phyloP scores from a whole-genome alignment of 192 early-diverging fungal genomes.

The Endogone sp. region DNA sequence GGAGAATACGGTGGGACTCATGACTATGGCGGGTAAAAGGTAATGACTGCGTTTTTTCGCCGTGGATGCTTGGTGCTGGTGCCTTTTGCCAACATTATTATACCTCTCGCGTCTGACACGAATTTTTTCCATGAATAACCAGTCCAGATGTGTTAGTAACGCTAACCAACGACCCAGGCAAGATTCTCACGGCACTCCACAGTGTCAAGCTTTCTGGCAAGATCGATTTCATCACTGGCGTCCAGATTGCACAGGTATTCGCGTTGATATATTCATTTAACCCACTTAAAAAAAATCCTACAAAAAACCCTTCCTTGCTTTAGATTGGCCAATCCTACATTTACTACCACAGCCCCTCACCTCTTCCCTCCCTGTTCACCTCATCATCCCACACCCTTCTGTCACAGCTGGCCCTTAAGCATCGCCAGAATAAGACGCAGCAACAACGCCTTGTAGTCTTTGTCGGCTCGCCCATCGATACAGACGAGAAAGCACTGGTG shows the following conservation, averaged over 20 bases:
- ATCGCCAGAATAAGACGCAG: constrained; percentile 96
- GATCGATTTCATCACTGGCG: constrained; percentile 73
- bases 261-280: constrained; percentile 4
- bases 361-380: not conserved
- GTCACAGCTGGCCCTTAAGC: constrained; percentile 82
- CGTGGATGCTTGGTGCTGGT: not conserved
- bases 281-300: not conserved
- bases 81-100: too few relatives aligned
- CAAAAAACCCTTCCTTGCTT: not conserved
- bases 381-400: not conserved
- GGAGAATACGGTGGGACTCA: constrained; percentile 93
- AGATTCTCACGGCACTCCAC: constrained; percentile 85
- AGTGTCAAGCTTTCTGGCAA: constrained; percentile 69
- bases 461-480: constrained; percentile 81
- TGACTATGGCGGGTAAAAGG: constrained; percentile 94
- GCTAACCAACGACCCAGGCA: constrained; percentile 84
- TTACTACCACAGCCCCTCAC: not conserved
- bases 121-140: too few relatives aligned
- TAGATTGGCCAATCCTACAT: not conserved
- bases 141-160: constrained; percentile 94
- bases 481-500: constrained; percentile 83
- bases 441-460: constrained; percentile 92
- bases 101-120: too few relatives aligned
- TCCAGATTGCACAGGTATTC: constrained; percentile 92
- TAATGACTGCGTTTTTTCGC: constrained; percentile 11